Conservation (phyloP, 2,329 filamentous ascomycete genomes). For the Colletotrichum sp. region DNA sequence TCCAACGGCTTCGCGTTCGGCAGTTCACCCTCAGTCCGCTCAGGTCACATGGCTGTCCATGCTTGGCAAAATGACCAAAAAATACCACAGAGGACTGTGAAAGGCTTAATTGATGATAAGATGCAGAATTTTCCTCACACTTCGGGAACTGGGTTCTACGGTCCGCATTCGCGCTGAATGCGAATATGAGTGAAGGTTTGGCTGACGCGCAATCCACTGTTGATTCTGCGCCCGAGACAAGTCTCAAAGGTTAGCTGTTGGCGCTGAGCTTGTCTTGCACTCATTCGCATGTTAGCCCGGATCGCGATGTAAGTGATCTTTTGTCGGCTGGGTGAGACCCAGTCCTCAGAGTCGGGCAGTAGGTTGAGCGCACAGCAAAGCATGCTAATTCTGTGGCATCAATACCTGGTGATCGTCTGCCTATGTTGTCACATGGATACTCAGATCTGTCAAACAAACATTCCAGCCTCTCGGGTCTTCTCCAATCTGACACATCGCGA, state of each 20-base stretch:
- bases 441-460: neutral
- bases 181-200: neutral
- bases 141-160: neutral
- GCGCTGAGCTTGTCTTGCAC: neutral
- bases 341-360: neutral
- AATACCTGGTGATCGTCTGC: neutral
- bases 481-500: neutral
- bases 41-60: neutral
- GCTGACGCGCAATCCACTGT: neutral
- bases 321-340: neutral
- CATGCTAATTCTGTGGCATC: neutral
- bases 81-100: neutral
- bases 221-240: neutral
- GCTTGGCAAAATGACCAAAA: neutral
- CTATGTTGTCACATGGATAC: neutral
- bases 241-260: neutral
- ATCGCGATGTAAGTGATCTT: neutral
- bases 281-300: neutral
- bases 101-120: neutral
- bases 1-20: neutral
- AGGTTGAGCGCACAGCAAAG: neutral
- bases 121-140: neutral
- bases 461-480: neutral
- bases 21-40: neutral
- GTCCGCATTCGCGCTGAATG: neutral